phyloP scores from a whole-genome alignment of 2,329 filamentous ascomycete genomes.

The Aspergillus viridinutans region DNA sequence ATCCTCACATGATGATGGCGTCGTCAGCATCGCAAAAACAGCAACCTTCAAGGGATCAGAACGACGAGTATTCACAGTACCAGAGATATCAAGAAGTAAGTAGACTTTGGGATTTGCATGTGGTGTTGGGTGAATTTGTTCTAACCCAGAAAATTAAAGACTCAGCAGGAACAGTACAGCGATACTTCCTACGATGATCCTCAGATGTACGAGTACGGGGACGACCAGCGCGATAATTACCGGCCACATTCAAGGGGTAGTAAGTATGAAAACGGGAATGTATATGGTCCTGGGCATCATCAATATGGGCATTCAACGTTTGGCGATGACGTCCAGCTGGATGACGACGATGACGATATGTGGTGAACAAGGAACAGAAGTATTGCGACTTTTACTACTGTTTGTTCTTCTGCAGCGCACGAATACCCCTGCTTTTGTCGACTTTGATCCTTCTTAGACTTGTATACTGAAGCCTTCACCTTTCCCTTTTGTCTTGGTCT shows the following conservation, averaged over 20 bases:
- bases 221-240: conserved; percentile 37
- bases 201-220: conserved; percentile 50
- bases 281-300: conserved; percentile 33
- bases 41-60: conserved; percentile 35
- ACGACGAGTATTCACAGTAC: conserved; percentile 43
- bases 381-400: conserved; percentile 19
- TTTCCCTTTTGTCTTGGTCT: conserved; percentile 1
- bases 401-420: conserved; percentile 24
- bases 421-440: conserved; percentile 31
- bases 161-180: conserved; percentile 30
- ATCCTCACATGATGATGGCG: conserved; percentile 90
- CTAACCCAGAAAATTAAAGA: conserved; percentile 9
- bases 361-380: conserved; percentile 37
- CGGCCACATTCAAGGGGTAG: conserved; percentile 34
- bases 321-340: conserved; percentile 39
- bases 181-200: conserved; percentile 47
- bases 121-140: background rate
- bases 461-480: conserved; percentile 24
- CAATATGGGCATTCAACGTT: conserved; percentile 39
- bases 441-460: conserved; percentile 21
- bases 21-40: conserved; percentile 67
- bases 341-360: conserved; percentile 47
- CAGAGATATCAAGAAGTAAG: conserved; percentile 46
- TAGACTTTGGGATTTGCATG: background rate
- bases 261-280: conserved; percentile 36